Evolutionary conservation across 257 asterid species (phyloP).

Genomic region (Haberlea rhodopensis): DNA sequence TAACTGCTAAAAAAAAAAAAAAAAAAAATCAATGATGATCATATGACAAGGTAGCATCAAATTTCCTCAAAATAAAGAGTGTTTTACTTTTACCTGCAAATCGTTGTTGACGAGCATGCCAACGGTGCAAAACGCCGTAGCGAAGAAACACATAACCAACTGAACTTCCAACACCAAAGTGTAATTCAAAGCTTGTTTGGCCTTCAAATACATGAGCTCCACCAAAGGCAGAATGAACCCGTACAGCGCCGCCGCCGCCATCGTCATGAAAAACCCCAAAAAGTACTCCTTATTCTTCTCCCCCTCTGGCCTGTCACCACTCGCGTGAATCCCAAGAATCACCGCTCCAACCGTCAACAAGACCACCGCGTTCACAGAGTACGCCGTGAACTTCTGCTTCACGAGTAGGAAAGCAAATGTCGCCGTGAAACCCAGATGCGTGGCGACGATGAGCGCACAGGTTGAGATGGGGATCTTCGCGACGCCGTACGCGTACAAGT

Average conservation of each 20-base stretch:
- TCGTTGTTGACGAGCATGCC: constrained; percentile 41
- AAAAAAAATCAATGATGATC: not conserved
- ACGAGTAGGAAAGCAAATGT: constrained; percentile 34
- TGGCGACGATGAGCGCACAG: constrained; percentile 34
- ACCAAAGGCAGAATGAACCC: constrained; percentile 38
- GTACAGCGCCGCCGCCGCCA: constrained; percentile 46
- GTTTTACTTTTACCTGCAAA: constrained; percentile 33
- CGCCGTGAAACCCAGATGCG: constrained; percentile 50
- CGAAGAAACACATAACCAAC: constrained; percentile 34
- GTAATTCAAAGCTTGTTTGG: constrained; percentile 27
- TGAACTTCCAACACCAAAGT: constrained; percentile 34
- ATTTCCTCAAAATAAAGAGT: not conserved
- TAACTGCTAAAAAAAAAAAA: not conserved
- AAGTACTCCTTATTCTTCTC: constrained; percentile 32
- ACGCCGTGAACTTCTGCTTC: constrained; percentile 42
- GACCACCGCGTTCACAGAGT: constrained; percentile 38
- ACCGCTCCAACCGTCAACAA: constrained; percentile 44
- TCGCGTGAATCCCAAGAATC: constrained; percentile 40
- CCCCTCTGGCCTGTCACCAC: constrained; percentile 43
- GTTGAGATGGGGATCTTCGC: constrained; percentile 43
- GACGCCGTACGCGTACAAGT: constrained; percentile 38
- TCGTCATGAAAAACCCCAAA: constrained; percentile 40
- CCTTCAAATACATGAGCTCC: constrained; percentile 36
- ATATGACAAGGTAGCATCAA: no score
- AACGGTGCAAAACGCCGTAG: constrained; percentile 36